Percentiles rank a stretch among this genome's conserved stretches.
Conservation (phyloP, 2,329 filamentous ascomycete species). For the Verticillium isaacii region DNA sequence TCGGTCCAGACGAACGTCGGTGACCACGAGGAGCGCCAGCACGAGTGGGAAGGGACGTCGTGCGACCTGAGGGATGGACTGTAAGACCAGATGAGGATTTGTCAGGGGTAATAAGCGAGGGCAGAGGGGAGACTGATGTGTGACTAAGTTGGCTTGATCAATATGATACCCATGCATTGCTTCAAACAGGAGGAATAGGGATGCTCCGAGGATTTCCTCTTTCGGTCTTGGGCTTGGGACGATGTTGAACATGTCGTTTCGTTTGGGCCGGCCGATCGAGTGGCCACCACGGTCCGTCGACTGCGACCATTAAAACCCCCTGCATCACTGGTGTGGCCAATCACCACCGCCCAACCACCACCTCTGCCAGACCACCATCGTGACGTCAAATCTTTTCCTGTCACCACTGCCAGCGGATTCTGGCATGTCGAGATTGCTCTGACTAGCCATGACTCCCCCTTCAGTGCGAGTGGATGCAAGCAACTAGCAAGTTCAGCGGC, state of each 20-base stretch:
- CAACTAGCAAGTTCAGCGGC: not conserved
- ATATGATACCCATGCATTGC: not conserved
- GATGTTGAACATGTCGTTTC: not conserved
- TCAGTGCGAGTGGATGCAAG: not conserved
- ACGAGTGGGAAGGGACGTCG: not conserved
- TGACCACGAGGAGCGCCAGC: not conserved
- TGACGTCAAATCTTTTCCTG: not conserved
- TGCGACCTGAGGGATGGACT: not conserved
- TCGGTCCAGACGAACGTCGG: not conserved
- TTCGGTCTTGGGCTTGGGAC: not conserved
- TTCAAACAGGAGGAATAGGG: not conserved
- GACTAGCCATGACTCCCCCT: not conserved
- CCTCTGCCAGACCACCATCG: not conserved
- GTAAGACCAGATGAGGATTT: not conserved
- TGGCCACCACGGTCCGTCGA: not conserved
- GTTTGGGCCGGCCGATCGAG: not conserved
- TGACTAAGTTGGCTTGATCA: not conserved
- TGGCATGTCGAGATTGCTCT: not conserved
- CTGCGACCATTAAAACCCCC: not conserved
- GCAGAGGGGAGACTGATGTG: slow-evolving; percentile 2
- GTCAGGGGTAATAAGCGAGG: not conserved
- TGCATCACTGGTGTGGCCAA: not conserved
- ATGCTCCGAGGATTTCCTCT: not conserved
- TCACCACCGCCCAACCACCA: not conserved
- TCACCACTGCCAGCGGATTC: not conserved